Conservation (phyloP, 768 basidiomycete genomes). For the Tylopilus sp. region DNA sequence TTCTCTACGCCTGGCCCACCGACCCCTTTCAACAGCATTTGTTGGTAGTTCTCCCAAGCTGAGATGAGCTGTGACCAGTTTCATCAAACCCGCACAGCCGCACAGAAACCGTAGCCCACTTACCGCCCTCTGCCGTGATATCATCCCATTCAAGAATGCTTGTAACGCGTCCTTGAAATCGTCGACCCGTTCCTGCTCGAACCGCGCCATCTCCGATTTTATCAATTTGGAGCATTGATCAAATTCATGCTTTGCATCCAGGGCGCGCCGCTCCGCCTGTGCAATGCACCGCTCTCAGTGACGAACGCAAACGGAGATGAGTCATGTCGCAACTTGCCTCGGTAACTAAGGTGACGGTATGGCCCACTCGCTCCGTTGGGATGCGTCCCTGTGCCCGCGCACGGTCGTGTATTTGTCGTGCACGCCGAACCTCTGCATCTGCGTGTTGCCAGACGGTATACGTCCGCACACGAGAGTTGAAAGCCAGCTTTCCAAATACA, state of each 20-base stretch:
- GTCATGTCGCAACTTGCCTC: constrained; percentile 51
- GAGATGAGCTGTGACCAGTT: constrained; percentile 54
- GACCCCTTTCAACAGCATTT: constrained; percentile 54
- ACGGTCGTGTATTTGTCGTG: constrained; percentile 77
- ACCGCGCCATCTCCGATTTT: constrained; percentile 85
- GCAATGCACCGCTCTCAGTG: background rate
- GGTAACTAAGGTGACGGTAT: constrained; percentile 74
- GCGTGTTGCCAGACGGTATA: constrained; percentile 79
- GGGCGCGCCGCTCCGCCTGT: constrained; percentile 80
- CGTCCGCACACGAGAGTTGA: constrained; percentile 80
- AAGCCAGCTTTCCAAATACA: constrained; percentile 64
- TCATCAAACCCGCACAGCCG: background rate
- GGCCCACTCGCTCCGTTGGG: constrained; percentile 64
- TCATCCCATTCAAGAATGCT: constrained; percentile 84
- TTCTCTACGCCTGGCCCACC: background rate
- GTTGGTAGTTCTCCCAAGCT: constrained; percentile 83
- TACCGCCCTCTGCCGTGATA: constrained; percentile 77
- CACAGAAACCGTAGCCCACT: constrained; percentile 12
- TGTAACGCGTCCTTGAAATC: constrained; percentile 88
- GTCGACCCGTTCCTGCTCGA: constrained; percentile 89
- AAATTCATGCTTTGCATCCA: constrained; percentile 85
- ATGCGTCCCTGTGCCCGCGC: constrained; percentile 73
- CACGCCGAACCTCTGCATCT: constrained; percentile 70
- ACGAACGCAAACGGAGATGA: background rate
- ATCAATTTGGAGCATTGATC: constrained; percentile 85